Evolutionary conservation across 2,329 filamentous ascomycete species (phyloP), one percentile per base, ranked within the genome.

Genomic region (Ilyonectria mors-panacis): DNA sequence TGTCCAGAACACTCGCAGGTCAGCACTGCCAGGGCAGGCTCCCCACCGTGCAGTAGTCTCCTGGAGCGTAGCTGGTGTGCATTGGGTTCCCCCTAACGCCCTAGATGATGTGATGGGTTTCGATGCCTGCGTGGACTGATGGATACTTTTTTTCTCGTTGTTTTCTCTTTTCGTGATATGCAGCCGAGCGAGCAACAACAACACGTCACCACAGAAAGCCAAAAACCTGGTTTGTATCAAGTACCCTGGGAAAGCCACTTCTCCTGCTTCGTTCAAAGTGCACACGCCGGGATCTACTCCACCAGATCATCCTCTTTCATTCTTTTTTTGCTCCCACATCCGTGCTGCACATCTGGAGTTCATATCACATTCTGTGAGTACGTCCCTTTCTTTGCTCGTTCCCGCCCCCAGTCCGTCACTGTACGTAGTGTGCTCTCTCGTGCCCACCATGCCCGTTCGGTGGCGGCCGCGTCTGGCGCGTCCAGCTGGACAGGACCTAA

Each of bases 381-480:
- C 12, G 45, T 30, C 55, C 21, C 26, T 9, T 13, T 33, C 33
- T 30, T 55, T 28, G 28, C 39, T 60, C 19, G 44, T 54, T 65
- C 42, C 44, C 33, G 50, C 23, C 56, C 44, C 21, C 42, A 37
- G 42, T 8, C 17, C 37, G 56, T 33, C 47, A 66, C 47, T 37
- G 47, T 19, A 23, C 17, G 6, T 42, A 42, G 15, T 26, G 26
- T n/a, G 12, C 47, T 17, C 21, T 44, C 59, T 19, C 37, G 33
- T 37, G 23, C 23, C 28, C 35, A 60, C 33, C 48, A 57, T 47
- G 64, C 33, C 63, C 48, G 63, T 54, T 23, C 13, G 33, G 47
- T 66, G 35, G 45, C 65, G 50, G 62, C 50, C 61, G 68, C 65
- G 51, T 51, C 62, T 60, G 62, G 63, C 66, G 62, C 45, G 47